Conservation (phyloP, 352 stramenopile genomes). For the Globisporangium paroecandrum region DNA sequence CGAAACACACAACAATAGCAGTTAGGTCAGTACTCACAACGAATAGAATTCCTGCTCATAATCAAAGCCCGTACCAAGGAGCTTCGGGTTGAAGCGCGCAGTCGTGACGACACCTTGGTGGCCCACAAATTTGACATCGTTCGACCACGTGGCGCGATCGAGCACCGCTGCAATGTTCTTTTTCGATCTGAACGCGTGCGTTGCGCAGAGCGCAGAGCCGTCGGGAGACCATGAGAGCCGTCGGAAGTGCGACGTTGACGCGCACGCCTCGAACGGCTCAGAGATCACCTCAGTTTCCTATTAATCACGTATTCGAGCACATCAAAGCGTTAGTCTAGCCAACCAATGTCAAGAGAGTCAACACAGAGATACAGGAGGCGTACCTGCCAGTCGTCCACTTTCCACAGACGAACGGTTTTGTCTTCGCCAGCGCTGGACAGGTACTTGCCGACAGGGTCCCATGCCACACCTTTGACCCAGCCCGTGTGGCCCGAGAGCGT, state of each 20-base stretch:
- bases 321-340: background rate
- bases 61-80: constrained; percentile 37
- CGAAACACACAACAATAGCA: background rate
- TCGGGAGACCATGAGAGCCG: constrained; percentile 84
- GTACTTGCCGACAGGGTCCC: constrained; percentile 87
- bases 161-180: constrained; percentile 82
- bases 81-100: constrained; percentile 80
- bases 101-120: constrained; percentile 77
- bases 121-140: constrained; percentile 86
- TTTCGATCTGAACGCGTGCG: constrained; percentile 84
- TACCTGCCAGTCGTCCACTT: constrained; percentile 76
- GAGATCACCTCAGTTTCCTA: constrained; percentile 52
- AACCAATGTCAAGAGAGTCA: background rate
- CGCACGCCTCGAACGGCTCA: constrained; percentile 74
- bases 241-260: constrained; percentile 81
- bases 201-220: constrained; percentile 73
- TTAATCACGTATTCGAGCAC: background rate
- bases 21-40: background rate
- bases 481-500: constrained; percentile 76
- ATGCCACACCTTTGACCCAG: constrained; percentile 86
- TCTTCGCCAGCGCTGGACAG: constrained; percentile 84
- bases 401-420: constrained; percentile 84
- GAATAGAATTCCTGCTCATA: background rate
- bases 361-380: background rate
- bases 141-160: constrained; percentile 70